Evolutionary conservation across 805 yeast species (phyloP), one percentile per base, ranked within the genome.

Genomic region (Metschnikowia drakensbergensis): DNA sequence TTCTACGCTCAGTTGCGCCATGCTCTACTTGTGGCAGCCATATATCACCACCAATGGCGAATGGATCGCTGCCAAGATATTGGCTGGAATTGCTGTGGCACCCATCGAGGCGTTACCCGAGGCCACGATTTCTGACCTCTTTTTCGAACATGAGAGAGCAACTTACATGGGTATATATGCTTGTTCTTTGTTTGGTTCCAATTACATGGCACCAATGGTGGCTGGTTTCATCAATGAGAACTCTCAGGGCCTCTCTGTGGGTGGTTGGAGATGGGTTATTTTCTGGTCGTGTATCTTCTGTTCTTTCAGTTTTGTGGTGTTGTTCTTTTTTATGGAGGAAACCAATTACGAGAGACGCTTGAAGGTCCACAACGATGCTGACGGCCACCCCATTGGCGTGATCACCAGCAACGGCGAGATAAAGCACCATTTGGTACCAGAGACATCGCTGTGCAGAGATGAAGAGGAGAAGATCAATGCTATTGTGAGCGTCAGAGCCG

Each of bases 81-180:
- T 54, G 49, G 55, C 52, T 3, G 62, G 61, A 4, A 47, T 55
- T 10, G 58, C 48, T 22, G 76, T 75, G 26, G 71, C 64, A 47
- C 76, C 72, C 57, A 69, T 67, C 44, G 83, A 79, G 46, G 69
- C 82, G 0, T 57, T 79, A 26, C 77, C 78, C 34, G 80, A 77
- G 55, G 71, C 78, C 26, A 63, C 79, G 0, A 68, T 77, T 44
- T 67, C 77, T 7, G 83, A 78, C 58, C 57, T 78, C 39, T 77
- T 71, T 55, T 79, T 77, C 57, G 76, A 74, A 52, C 81, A 79
- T 55, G 77, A 79, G 58, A 63, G 54, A 27, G 58, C 55, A 17
- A 52, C 53, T 2, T 54, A 54, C 23, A 54, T 54, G 58, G 54
- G 55, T 8, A 45, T 54, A 35, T 52, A 54, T 25, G 55, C 55